Evolutionary conservation across 2,329 filamentous ascomycete species (phyloP), one percentile per base, ranked within the genome.

Genomic region (Rugonectria rugulosa): DNA sequence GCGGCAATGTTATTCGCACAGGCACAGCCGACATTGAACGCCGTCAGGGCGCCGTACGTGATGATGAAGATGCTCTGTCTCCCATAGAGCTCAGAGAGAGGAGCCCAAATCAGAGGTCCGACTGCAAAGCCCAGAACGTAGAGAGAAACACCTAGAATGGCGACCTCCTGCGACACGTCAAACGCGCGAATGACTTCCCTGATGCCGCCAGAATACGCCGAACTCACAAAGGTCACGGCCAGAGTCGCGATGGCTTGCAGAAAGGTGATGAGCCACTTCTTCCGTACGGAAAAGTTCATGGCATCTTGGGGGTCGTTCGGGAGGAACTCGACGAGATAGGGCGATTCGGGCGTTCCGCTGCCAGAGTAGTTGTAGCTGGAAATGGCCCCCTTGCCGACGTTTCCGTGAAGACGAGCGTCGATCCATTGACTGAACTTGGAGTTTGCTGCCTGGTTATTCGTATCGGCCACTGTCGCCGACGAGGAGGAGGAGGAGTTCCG

Each of bases 91-190:
- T 50, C 47, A 9, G 47, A 50, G 5, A 50, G 47, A 19, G 47
- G 47, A 6, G 47, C 47, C 47, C 47, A 50, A 6, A 50, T 12
- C 20, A 50, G 15, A 10, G 47, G 47, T 6, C 47, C 47, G 10
- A 50, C n/a, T 8, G 47, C 47, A 10, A 50, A 50, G 20, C 47
- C 47, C 20, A 50, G 9, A 15, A 50, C 47, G 29, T 26, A 50
- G 2, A 43, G 4, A n/a, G 47, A 50, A 8, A 50, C 29, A 5
- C 47, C 47, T n/a, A 50, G 20, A 10, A 24, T 50, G 11, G 37
- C 47, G 5, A 50, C 38, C 23, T 43, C 47, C 7, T 20, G 20
- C 3, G 47, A 50, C 4, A 24, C 27, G 6, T 43, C n/a, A 19
- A 50, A 50, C 11, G 32, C 6, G 11, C 26, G 14, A 12, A 50